A percentile compares a stretch with the other conserved stretches of the same genome.
Conservation (phyloP, 2,329 filamentous ascomycete genomes). For the Ophiostoma piceae region DNA sequence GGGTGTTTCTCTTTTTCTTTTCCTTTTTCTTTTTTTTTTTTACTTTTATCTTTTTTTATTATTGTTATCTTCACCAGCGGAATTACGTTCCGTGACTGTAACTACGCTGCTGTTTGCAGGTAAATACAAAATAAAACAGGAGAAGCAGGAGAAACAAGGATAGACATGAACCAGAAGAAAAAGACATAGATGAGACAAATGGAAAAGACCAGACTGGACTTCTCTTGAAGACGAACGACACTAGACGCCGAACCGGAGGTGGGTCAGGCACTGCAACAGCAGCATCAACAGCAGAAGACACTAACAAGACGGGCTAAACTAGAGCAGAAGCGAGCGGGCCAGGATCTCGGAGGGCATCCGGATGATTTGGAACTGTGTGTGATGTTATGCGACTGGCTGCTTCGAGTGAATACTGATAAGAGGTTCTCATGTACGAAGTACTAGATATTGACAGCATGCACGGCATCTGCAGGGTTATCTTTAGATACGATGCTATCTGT, state of each 20-base stretch:
- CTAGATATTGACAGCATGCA: neutral
- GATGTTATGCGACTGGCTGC: neutral
- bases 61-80: too few relatives aligned
- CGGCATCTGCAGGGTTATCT: slow-evolving; percentile 1
- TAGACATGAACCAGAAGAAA: neutral
- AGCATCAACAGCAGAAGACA: neutral
- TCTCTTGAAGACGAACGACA: neutral
- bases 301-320: neutral
- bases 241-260: slow-evolving; percentile 9
- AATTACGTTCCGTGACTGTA: too few relatives aligned
- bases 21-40: neutral
- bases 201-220: neutral
- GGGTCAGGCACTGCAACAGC: neutral
- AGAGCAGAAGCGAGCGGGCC: neutral
- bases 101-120: too few relatives aligned
- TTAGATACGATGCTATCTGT: neutral
- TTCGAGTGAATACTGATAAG: neutral
- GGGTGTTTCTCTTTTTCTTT: neutral
- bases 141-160: neutral
- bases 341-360: neutral
- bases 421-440: neutral
- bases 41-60: neutral
- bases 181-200: neutral
- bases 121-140: neutral
- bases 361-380: neutral